phyloP scores from a whole-genome alignment of 2,329 filamentous ascomycete genomes.

The Verticillium nonalfalfae region DNA sequence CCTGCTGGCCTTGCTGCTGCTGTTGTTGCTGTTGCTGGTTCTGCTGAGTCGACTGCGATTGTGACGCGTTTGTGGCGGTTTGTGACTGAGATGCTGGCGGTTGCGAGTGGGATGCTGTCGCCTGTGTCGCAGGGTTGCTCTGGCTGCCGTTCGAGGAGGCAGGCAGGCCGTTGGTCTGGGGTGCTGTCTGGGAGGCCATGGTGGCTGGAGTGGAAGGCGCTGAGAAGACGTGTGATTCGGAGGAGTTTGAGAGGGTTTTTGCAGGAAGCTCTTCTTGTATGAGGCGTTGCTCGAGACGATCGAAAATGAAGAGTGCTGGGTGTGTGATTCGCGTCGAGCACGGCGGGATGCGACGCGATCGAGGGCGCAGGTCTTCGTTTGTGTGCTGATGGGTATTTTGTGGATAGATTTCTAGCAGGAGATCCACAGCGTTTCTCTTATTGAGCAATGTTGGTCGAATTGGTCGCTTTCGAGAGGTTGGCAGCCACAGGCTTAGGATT shows the following conservation, averaged over 20 bases:
- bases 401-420: no score
- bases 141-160: slow-evolving; percentile 27
- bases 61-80: slow-evolving; percentile 11
- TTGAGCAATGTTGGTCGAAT: no score
- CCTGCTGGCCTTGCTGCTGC: slow-evolving; percentile 5
- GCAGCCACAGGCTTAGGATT: not conserved
- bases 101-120: slow-evolving; percentile 18
- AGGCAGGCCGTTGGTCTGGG: slow-evolving; percentile 49
- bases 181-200: slow-evolving; percentile 24
- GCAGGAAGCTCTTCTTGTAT: no score
- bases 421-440: no score
- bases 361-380: no score
- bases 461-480: not conserved
- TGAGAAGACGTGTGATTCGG: not conserved
- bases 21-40: slow-evolving; percentile 3
- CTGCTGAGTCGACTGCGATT: slow-evolving; percentile 13
- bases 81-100: slow-evolving; percentile 4
- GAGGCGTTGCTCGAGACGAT: no score
- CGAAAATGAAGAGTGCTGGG: no score
- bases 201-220: not conserved
- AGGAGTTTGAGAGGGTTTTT: no score
- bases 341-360: no score
- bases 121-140: slow-evolving; percentile 29
- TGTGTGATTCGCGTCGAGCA: no score
- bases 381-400: no score